phyloP scores from a whole-genome alignment of 208 protist species.

The Lotmaria passim region DNA sequence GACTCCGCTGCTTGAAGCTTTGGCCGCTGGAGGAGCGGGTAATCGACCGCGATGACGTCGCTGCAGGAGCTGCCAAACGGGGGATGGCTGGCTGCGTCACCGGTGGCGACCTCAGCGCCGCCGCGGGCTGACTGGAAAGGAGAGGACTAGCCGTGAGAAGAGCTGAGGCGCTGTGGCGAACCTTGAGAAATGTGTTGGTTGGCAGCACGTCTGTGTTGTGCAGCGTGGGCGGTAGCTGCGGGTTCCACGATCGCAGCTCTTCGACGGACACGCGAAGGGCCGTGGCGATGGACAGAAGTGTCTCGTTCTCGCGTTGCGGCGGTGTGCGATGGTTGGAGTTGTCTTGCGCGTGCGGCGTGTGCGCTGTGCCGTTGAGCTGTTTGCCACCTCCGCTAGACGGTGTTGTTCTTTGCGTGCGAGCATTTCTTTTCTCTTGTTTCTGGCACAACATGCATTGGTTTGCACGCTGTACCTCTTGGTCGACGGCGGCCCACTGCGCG shows the following conservation, averaged over 20 bases:
- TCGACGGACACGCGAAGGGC: conserved; percentile 26
- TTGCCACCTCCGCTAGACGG: background rate
- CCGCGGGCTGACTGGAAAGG: background rate
- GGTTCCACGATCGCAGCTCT: conserved; percentile 55
- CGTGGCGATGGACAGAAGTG: conserved; percentile 37
- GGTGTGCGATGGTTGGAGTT: no score
- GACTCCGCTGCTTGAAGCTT: background rate
- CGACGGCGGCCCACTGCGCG: conserved; percentile 31
- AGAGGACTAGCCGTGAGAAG: background rate
- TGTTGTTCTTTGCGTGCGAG: background rate
- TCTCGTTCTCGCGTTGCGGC: conserved; percentile 23
- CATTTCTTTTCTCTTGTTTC: background rate
- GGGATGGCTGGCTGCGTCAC: background rate
- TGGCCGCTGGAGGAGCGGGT: conserved; percentile 3
- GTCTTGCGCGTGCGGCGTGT: background rate
- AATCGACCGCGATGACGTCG: background rate
- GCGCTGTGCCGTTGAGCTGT: background rate
- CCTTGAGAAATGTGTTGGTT: conserved; percentile 62
- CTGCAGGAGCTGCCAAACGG: conserved; percentile 1
- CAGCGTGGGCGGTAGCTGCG: conserved; percentile 42
- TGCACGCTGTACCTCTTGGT: conserved; percentile 16
- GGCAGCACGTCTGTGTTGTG: conserved; percentile 36
- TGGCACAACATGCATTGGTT: conserved; percentile 1
- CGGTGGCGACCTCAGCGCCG: background rate
- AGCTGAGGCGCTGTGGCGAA: background rate